Base-by-base conservation (phyloP, 1,139 yeast species). In the Hansenula sp. region DNA sequence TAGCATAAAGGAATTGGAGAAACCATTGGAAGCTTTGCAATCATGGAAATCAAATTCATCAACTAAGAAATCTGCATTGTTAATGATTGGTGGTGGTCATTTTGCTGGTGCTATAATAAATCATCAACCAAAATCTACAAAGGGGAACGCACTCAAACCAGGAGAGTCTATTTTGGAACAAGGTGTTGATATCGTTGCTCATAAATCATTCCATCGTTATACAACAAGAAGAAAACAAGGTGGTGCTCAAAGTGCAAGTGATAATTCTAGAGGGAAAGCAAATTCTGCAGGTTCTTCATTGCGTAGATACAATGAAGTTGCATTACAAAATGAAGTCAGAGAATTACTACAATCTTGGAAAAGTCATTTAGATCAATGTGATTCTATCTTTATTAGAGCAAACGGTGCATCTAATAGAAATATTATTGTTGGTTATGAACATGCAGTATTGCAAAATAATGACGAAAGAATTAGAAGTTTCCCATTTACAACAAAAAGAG, bases 51-150 rank as follows among this genome's bases (percentile, higher is more conserved):
- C 56, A 21, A 21, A 21, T 53, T 25, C 49, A 52, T 12, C 51
- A 56, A 4, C 47, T 46, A 8, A 59, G 51, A 55, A 59, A 25
- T 87, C 87, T 4, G 96, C 95, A 1, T 64, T 92, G 13, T 75
- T 92, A 49, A 88, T 94, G 96, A 77, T 92, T 43, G 97, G 97
- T 11, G 97, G 98, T 36, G 99, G 98, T 32, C 97, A 94, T 64
- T 94, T 92, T 68, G 96, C 97, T 0, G 98, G 95, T 12, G 97
- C 96, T 0, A 83, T 92, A 33, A 71, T 94, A 12, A 79, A 89
- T 2, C 97, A 90, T 56, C 68, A 68, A 34, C 80, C 79, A 19
- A 71, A 68, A 47, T 68, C 68, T 31, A 71, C 75, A 3, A 74
- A 75, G 51, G 85, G 89, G 35, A 62, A 68, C 54, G 44, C 57